phyloP scores from a whole-genome alignment of 2,329 filamentous ascomycete species.

The Passalora sequoiae region DNA sequence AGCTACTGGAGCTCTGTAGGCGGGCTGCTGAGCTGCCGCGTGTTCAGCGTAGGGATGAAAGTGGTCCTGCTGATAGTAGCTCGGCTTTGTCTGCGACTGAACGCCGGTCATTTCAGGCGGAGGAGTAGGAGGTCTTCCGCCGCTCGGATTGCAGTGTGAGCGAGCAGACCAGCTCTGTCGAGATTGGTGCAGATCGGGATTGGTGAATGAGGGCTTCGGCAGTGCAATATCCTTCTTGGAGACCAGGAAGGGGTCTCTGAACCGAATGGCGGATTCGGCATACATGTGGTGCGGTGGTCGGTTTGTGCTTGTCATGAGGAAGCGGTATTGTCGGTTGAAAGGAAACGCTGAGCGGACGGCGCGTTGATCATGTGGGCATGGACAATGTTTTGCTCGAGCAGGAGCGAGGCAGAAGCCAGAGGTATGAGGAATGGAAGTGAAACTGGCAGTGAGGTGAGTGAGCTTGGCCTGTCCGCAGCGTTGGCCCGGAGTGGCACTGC shows the following conservation, averaged over 20 bases:
- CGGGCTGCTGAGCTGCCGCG: slow-evolving; percentile 14
- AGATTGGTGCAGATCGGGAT: slow-evolving; percentile 16
- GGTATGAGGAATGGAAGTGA: slow-evolving; percentile 8
- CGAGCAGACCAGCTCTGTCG: slow-evolving; percentile 19
- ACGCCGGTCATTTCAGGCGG: slow-evolving; percentile 35
- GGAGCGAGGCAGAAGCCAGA: slow-evolving; percentile 7
- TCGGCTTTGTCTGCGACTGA: slow-evolving; percentile 20
- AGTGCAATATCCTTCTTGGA: slow-evolving; percentile 23
- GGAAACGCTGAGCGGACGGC: slow-evolving; percentile 9
- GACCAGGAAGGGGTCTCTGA: slow-evolving; percentile 32
- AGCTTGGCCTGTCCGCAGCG: slow-evolving; percentile 8
- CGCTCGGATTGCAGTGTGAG: slow-evolving; percentile 14
- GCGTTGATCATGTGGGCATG: slow-evolving; percentile 16
- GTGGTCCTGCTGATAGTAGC: slow-evolving; percentile 27
- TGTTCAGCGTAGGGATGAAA: slow-evolving; percentile 24
- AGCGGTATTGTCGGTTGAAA: slow-evolving; percentile 4
- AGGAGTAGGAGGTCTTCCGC: slow-evolving; percentile 30
- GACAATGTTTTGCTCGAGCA: slow-evolving; percentile 10
- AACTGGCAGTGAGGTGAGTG: slow-evolving; percentile 10
- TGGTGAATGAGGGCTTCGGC: slow-evolving; percentile 8
- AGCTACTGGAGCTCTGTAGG: slow-evolving; percentile 21
- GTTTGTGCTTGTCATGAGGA: slow-evolving; percentile 26
- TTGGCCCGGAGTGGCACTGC: slow-evolving; percentile 6
- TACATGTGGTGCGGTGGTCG: slow-evolving; percentile 31
- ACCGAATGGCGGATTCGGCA: slow-evolving; percentile 32